Evolutionary conservation across 148 eudicot genomes (phyloP).

Genomic region (Camellia lanceoleosa): DNA sequence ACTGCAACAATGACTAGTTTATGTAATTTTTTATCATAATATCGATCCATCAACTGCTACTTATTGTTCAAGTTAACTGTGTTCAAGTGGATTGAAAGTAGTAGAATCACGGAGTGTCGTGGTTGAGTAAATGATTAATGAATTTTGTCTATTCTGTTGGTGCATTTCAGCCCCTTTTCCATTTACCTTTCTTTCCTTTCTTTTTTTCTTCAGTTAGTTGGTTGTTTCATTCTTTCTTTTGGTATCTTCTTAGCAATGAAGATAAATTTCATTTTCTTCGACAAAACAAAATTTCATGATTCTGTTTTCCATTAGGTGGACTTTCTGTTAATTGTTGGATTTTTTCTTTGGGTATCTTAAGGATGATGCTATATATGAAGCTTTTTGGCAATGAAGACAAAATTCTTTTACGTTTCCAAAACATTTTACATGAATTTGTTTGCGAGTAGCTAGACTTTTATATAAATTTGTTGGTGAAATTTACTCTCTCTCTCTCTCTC

Average conservation of each 20-base stretch:
- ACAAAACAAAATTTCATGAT: no score
- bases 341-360: no score
- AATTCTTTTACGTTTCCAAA: neutral
- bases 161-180: neutral
- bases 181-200: neutral
- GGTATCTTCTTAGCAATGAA: no score
- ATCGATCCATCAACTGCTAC: neutral
- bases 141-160: slow-evolving; percentile 10
- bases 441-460: neutral
- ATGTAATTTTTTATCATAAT: neutral
- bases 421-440: neutral
- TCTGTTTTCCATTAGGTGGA: no score
- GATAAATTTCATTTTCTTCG: no score
- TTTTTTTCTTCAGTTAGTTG: no score
- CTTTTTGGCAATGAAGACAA: neutral
- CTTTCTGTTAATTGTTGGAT: no score
- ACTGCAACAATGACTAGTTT: neutral
- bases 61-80: neutral
- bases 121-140: slow-evolving; percentile 1
- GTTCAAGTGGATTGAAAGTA: neutral
- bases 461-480: neutral
- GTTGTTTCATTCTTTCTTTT: neutral
- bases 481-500: no score
- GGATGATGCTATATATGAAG: neutral
- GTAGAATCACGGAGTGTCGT: slow-evolving; percentile 4